Evolutionary conservation across 2,329 filamentous ascomycete genomes (phyloP), one percentile per base, ranked within the genome.

Genomic region (Talaromyces sp.): DNA sequence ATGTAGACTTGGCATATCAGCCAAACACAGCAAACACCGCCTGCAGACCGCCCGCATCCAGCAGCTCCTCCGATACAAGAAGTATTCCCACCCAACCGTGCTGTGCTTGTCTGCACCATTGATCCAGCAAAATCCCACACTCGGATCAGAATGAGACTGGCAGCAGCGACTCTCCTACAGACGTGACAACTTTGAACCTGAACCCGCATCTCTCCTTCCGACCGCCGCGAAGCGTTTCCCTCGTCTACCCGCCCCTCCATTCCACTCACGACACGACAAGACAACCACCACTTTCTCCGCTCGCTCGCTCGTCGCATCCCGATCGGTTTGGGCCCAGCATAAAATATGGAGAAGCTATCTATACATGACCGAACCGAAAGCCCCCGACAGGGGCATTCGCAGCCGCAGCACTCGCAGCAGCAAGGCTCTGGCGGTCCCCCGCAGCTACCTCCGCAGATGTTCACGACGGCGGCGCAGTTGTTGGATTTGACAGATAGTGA

Each of bases 401-500:
- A 55, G 15, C 53, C 53, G 22, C 57, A 30, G 19, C 70, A 70
- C 17, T 30, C 28, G 28, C 72, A 70, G 55, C 68, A 73, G 56
- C 70, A 73, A 65, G 65, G 65, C 51, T 67, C 73, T 42, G 72
- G 65, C 27, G 64, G 62, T 19, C 67, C 71, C 17, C 79, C 80
- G 25, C 80, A 82, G 67, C 71, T 82, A 60, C 80, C 80, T 15
- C 93, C 93, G 63, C 93, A 99, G 81, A 97, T 98, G 89, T 99
- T 99, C 80, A 96, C 95, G 19, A 99, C 95, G 33, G 95, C 95
- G 33, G 93, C 95, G 59, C 95, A 98, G 81, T 82, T 99, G 62
- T 82, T 99, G 62, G 95, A 99, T 75, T 84, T 99, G 71, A 98
- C 95, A 70, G 95, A 99, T 80, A 99, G 93, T 98, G 86, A 81